Base-by-base conservation (phyloP, 1,284 basidiomycete species). In the Ustilago curta region DNA sequence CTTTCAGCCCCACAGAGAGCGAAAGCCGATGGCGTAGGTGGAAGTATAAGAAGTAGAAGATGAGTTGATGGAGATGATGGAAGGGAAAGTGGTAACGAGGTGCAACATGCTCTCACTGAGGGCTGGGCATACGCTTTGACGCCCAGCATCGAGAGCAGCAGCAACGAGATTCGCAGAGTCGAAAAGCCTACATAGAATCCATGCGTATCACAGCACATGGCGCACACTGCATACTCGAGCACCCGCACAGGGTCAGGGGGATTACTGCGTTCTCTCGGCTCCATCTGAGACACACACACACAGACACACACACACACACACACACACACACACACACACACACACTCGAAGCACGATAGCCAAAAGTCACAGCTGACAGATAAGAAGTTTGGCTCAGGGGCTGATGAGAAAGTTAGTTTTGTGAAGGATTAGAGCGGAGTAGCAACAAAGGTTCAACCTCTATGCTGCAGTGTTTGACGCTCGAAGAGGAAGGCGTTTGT, bases 401-500 rank as follows among this genome's bases (percentile, higher is more conserved):
- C 47, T 48, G 29, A 31, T 48, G 47, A 48, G 29, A 48, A 48
- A 48, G 45, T 29, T 25, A 27, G 12, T 14, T 45, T 45, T 16
- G 35, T 18, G 19, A 31, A 31, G 9, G 47, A 8, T 19, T 8
- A 27, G n/a, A 48, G 47, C 47, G 47, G 47, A 48, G 47, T 48
- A 4, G 8, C 6, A n/a, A 19, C 16, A 8, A 12, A 47, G 45
- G 45, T 48, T 27, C 29, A 48, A 27, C 31, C 44, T 48, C 56
- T 39, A 59, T 11, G 27, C 14, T 52, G 40, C 42, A 52, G 29
- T 39, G 18, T 27, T 42, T 8, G 50, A 52, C 39, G 35, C 47
- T 48, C 29, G 29, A 47, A 47, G n/a, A 47, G 45, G 45, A 47
- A 9, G 50, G 40, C 32, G 1, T 44, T 48, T 54, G 47, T 19